phyloP scores from a whole-genome alignment of 1,284 basidiomycete species.

The Dichomitus squalens region DNA sequence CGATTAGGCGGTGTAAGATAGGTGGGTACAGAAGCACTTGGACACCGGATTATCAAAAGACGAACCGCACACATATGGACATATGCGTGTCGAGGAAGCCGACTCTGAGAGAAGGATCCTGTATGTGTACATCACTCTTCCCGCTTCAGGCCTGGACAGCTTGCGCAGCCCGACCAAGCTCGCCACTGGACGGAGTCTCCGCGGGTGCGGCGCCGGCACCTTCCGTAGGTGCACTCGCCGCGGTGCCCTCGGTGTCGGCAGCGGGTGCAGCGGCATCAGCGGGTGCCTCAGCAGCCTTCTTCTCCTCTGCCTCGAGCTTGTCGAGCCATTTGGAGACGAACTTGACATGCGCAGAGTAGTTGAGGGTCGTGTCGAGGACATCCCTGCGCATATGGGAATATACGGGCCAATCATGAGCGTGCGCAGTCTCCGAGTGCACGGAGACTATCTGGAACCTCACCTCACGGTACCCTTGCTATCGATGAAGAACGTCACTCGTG shows the following conservation, averaged over 20 bases:
- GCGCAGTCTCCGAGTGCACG: not conserved
- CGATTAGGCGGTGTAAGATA: not conserved
- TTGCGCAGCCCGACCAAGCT: conserved; percentile 19
- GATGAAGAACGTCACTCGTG: conserved; percentile 76
- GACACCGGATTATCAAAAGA: not conserved
- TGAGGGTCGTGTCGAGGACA: conserved; percentile 56
- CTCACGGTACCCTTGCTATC: conserved; percentile 68
- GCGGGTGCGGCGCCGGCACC: conserved; percentile 12
- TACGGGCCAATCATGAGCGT: not conserved
- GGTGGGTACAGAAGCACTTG: not conserved
- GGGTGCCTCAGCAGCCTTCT: conserved; percentile 21
- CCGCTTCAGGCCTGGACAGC: conserved; percentile 18
- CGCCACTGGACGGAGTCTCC: conserved; percentile 4
- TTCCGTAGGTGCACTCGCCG: conserved; percentile 8
- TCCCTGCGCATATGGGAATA: conserved; percentile 41
- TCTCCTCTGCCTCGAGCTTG: conserved; percentile 46
- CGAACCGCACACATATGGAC: not conserved
- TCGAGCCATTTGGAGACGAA: conserved; percentile 70
- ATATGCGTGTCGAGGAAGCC: not conserved
- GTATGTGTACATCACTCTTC: not conserved
- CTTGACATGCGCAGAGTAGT: conserved; percentile 63
- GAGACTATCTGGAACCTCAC: conserved; percentile 36
- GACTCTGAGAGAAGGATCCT: not conserved
- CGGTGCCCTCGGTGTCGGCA: conserved; percentile 14
- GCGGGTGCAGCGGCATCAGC: too few relatives aligned